Conservation (phyloP, 805 yeast species). For the Candida maris region DNA sequence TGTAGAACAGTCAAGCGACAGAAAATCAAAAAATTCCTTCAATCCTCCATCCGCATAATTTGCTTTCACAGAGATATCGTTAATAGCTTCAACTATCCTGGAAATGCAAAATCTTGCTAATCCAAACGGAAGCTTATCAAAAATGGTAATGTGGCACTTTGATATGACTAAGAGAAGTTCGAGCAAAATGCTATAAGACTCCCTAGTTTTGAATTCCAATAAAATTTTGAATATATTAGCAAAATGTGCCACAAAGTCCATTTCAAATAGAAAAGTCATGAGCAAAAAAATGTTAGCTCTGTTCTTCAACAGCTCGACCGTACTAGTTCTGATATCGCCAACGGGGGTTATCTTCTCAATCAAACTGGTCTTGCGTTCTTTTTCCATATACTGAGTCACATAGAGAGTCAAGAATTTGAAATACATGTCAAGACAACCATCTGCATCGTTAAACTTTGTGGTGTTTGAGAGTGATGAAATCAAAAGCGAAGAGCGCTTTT, state of each 20-base stretch:
- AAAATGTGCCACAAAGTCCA: conserved; percentile 24
- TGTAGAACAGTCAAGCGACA: conserved; percentile 3
- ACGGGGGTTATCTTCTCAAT: conserved; percentile 34
- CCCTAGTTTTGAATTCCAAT: conserved; percentile 8
- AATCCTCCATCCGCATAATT: conserved; percentile 10
- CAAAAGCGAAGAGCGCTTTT: conserved; percentile 5
- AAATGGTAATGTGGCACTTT: conserved; percentile 10
- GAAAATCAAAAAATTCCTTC: conserved; percentile 10
- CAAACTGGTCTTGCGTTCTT: conserved; percentile 16
- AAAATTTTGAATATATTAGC: conserved; percentile 18
- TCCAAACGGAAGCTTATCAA: conserved; percentile 18
- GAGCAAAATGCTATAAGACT: conserved; percentile 9
- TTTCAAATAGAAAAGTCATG: conserved; percentile 28
- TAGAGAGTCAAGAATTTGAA: conserved; percentile 27
- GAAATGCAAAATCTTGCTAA: conserved; percentile 16
- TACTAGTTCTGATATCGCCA: conserved; percentile 27
- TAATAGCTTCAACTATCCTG: conserved; percentile 15
- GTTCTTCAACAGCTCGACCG: conserved; percentile 23
- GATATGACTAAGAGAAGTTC: conserved; percentile 14
- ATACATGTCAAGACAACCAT: conserved; percentile 31
- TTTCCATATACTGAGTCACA: conserved; percentile 17
- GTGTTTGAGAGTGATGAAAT: conserved; percentile 15
- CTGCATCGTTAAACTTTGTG: conserved; percentile 13
- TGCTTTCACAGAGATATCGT: conserved; percentile 4
- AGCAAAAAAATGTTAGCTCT: conserved; percentile 29